Conservation (phyloP, 257 asterid genomes). For the Solanum piurae region DNA sequence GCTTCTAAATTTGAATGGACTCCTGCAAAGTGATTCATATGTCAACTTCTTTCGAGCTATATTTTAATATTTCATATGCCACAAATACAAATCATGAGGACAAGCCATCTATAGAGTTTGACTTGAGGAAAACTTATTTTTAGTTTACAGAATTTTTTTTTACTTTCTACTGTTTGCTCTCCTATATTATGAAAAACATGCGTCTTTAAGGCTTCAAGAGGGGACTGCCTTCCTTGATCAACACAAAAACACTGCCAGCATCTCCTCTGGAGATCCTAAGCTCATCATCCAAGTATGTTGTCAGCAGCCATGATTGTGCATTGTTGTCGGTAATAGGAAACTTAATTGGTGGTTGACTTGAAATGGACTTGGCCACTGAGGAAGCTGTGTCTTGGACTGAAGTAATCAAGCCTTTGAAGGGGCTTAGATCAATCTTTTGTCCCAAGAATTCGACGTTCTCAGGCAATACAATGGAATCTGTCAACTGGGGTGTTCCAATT, state of each 20-base stretch:
- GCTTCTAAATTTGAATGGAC: neutral
- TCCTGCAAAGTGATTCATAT: neutral
- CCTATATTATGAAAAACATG: neutral
- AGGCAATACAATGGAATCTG: slow-evolving; percentile 70
- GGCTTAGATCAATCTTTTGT: slow-evolving; percentile 71
- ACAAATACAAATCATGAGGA: neutral
- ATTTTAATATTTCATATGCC: neutral
- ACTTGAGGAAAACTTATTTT: neutral
- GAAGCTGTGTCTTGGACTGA: slow-evolving; percentile 84
- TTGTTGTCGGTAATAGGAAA: slow-evolving; percentile 44
- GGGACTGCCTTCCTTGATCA: slow-evolving; percentile 63
- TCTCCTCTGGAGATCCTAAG: slow-evolving; percentile 87
- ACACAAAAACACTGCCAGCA: slow-evolving; percentile 77
- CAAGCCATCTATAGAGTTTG: neutral
- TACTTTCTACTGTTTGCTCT: neutral
- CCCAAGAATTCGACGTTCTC: slow-evolving; percentile 74
- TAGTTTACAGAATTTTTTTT: neutral
- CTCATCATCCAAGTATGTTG: slow-evolving; percentile 78
- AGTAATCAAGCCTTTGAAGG: slow-evolving; percentile 61
- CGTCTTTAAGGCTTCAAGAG: slow-evolving; percentile 31
- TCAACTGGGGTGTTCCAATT: slow-evolving; percentile 86
- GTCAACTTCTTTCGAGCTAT: neutral
- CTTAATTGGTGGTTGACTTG: slow-evolving; percentile 75
- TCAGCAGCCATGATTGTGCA: slow-evolving; percentile 83
- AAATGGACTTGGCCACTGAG: slow-evolving; percentile 66